Percentiles rank a stretch among this genome's conserved stretches.
Conservation (phyloP, 805 yeast genomes). For the Ogataea allantospora region DNA sequence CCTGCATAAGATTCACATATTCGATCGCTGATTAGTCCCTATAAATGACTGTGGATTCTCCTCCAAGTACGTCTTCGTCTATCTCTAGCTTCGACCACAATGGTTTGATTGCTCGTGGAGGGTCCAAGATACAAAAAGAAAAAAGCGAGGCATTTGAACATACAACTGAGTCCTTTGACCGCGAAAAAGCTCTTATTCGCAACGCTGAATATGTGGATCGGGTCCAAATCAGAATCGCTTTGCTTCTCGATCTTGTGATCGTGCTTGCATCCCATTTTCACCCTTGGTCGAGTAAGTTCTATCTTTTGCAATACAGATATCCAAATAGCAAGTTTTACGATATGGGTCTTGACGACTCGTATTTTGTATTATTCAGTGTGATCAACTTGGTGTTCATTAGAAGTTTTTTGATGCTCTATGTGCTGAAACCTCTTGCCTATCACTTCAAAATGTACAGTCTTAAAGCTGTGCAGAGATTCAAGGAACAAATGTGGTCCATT, state of each 20-base stretch:
- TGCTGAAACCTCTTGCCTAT: slow-evolving; percentile 57
- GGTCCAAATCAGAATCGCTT: slow-evolving; percentile 21
- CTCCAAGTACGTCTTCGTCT: slow-evolving; percentile 10
- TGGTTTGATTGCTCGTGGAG: slow-evolving; percentile 7
- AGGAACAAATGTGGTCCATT: slow-evolving; percentile 83
- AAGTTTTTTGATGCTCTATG: slow-evolving; percentile 54
- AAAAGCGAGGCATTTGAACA: neutral
- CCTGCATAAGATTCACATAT: neutral
- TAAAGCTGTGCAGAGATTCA: slow-evolving; percentile 64
- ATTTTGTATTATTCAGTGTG: slow-evolving; percentile 53
- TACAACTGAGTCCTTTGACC: neutral
- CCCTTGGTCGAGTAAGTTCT: slow-evolving; percentile 36
- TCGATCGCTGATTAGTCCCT: slow-evolving; percentile 5
- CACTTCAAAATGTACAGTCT: slow-evolving; percentile 42
- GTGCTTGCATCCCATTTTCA: slow-evolving; percentile 21
- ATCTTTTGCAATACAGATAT: slow-evolving; percentile 40
- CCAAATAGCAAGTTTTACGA: slow-evolving; percentile 41
- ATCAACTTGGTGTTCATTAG: slow-evolving; percentile 58
- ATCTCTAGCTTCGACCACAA: slow-evolving; percentile 8
- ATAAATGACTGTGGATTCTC: slow-evolving; percentile 16
- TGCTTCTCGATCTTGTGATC: slow-evolving; percentile 17
- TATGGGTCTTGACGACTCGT: slow-evolving; percentile 55
- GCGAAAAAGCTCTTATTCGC: slow-evolving; percentile 1
- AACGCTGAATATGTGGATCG: slow-evolving; percentile 19
- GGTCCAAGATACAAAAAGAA: slow-evolving; percentile 5